Conservation (phyloP, 257 asterid genomes). For the Solanum arcanum region DNA sequence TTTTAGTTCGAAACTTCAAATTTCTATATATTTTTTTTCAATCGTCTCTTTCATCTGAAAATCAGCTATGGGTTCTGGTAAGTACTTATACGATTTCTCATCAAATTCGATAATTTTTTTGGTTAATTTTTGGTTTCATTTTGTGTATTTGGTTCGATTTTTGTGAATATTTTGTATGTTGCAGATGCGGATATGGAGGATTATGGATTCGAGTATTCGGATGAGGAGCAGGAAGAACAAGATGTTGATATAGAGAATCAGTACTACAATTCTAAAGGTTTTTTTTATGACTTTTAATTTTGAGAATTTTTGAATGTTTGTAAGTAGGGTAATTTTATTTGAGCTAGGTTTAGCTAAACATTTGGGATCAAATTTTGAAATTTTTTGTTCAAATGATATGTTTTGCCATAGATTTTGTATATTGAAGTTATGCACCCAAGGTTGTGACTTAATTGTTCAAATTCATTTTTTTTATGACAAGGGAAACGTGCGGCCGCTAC, state of each 20-base stretch:
- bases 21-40: not conserved
- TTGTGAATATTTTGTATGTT: not conserved
- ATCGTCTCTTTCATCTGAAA: not conserved
- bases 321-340: not conserved
- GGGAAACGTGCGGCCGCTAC: too few relatives aligned
- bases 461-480: too few relatives aligned
- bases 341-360: not conserved
- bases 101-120: not conserved
- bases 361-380: too few relatives aligned
- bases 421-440: too few relatives aligned
- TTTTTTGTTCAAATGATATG: too few relatives aligned
- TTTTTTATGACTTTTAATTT: not conserved
- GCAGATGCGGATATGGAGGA: slow-evolving; percentile 97
- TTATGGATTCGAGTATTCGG: slow-evolving; percentile 92
- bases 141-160: not conserved
- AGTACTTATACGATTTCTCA: not conserved
- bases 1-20: too few relatives aligned
- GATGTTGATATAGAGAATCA: slow-evolving; percentile 93
- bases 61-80: not conserved
- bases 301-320: not conserved
- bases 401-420: too few relatives aligned
- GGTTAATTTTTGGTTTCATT: not conserved
- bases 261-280: slow-evolving; percentile 89
- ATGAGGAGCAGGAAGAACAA: slow-evolving; percentile 91
- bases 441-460: too few relatives aligned